Conservation (phyloP, 2,329 filamentous ascomycete species). For the Nigrograna mackinnonii region DNA sequence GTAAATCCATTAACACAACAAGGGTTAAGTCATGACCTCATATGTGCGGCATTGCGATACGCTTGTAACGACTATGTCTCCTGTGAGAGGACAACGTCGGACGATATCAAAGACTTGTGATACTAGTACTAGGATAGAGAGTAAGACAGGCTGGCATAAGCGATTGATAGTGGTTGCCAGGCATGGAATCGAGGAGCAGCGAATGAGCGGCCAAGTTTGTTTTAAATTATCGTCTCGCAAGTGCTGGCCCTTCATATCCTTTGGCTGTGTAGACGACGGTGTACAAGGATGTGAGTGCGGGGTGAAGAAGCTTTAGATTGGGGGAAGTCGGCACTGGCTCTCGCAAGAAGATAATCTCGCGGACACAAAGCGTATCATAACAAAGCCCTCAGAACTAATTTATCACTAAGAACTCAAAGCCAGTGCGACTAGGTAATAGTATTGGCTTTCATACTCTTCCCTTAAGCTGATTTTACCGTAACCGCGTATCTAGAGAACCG, state of each 20-base stretch:
- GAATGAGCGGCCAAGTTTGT: neutral
- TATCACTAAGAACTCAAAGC: too few species aligned
- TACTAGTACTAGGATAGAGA: constrained; percentile 1
- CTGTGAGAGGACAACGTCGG: constrained; percentile 2
- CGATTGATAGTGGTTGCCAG: constrained; percentile 4
- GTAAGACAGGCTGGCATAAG: constrained; percentile 3
- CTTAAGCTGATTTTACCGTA: too few species aligned
- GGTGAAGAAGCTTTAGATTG: constrained; percentile 1
- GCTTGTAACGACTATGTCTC: neutral
- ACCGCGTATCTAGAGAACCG: too few species aligned
- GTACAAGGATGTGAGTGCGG: constrained; percentile 4
- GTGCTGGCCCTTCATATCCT: constrained; percentile 1
- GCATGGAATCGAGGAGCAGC: constrained; percentile 1
- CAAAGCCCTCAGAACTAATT: too few species aligned
- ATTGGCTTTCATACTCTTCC: too few species aligned
- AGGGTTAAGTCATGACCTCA: constrained; percentile 1
- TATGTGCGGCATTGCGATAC: neutral
- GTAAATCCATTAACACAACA: neutral
- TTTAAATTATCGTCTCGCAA: constrained; percentile 3
- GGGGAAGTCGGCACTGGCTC: neutral
- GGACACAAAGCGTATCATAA: too few species aligned
- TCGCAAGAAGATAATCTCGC: neutral
- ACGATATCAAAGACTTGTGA: neutral
- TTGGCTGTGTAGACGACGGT: neutral
- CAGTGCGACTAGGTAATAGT: too few species aligned